Evolutionary conservation across 306 rosid genomes (phyloP).

Genomic region (Begonia fuchsioides): DNA sequence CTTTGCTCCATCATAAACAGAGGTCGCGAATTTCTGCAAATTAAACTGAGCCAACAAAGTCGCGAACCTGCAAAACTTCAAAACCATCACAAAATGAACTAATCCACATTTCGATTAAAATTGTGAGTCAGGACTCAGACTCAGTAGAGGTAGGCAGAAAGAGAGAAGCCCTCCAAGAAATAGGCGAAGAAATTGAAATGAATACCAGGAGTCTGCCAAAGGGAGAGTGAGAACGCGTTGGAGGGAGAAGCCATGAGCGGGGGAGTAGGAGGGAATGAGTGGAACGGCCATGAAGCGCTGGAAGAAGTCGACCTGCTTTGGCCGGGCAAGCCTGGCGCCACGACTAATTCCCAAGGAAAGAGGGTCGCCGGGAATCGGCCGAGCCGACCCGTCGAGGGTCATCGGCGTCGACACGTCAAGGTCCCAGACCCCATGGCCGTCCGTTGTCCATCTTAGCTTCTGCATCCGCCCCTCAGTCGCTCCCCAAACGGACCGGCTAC

Average conservation of each 20-base stretch:
- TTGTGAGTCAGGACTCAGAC: not conserved
- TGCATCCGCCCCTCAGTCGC: conserved; percentile 18
- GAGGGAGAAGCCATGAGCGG: conserved; percentile 35
- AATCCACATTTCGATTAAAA: not conserved
- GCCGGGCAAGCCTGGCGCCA: conserved; percentile 56
- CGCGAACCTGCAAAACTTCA: conserved; percentile 47
- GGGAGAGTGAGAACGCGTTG: conserved; percentile 66
- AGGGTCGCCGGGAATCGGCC: conserved; percentile 45
- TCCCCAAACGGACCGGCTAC: too few relatives aligned
- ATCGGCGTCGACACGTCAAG: conserved; percentile 62
- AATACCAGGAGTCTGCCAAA: conserved; percentile 38
- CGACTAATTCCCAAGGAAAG: conserved; percentile 63
- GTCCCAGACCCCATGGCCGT: conserved; percentile 65
- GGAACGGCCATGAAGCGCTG: conserved; percentile 65
- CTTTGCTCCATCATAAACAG: conserved; percentile 30
- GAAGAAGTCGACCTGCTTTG: conserved; percentile 66
- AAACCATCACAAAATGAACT: conserved; percentile 14
- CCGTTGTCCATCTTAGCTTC: conserved; percentile 89
- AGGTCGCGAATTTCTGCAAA: conserved; percentile 55
- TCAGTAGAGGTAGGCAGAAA: not conserved
- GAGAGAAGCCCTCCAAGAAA: not conserved
- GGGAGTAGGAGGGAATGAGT: conserved; percentile 40
- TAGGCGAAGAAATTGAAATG: not conserved
- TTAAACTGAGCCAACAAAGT: conserved; percentile 73
- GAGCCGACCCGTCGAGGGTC: conserved; percentile 52